Percentiles rank a stretch among this genome's conserved stretches.
These are phyloP conservation scores for Angomonas ambiguus DNA, from an alignment of 208 protist species.

Conservation along the genomic window DNA sequence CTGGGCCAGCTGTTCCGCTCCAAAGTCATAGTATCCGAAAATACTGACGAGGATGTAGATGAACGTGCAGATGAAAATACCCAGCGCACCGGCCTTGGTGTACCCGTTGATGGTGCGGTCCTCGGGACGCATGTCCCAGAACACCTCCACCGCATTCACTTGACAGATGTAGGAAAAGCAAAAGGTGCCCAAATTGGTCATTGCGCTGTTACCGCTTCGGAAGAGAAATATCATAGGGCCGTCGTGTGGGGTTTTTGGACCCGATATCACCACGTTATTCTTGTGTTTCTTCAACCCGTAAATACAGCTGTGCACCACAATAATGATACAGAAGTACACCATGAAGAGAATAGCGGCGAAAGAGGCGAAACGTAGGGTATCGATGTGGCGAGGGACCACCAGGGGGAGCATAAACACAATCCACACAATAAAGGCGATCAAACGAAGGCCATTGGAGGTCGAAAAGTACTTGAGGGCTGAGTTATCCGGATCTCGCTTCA, in stretches of 20 bases:
- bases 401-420: slow-evolving; percentile 30
- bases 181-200: slow-evolving; percentile 21
- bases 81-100: slow-evolving; percentile 20
- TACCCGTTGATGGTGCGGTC: slow-evolving; percentile 14
- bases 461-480: slow-evolving; percentile 14
- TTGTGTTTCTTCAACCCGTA: slow-evolving; percentile 12
- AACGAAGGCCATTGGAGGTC: slow-evolving; percentile 1
- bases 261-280: slow-evolving; percentile 1
- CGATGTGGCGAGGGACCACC: slow-evolving; percentile 27
- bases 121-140: slow-evolving; percentile 30
- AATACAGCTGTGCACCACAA: slow-evolving; percentile 19
- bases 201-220: slow-evolving; percentile 13
- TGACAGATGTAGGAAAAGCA: slow-evolving; percentile 42
- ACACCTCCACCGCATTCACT: slow-evolving; percentile 35
- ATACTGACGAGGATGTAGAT: slow-evolving; percentile 32
- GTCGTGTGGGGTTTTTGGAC: slow-evolving; percentile 6
- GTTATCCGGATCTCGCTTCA: background rate
- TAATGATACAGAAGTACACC: slow-evolving; percentile 26
- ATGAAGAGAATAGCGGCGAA: slow-evolving; percentile 28
- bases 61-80: slow-evolving; percentile 26
- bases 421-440: slow-evolving; percentile 24
- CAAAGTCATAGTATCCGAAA: slow-evolving; percentile 52
- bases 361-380: slow-evolving; percentile 36
- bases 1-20: slow-evolving; percentile 2
- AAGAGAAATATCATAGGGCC: slow-evolving; percentile 19